These are phyloP conservation scores for Apiotrichum porosum DNA, from an alignment of 1,284 basidiomycete genomes.

Conservation along the genomic window DNA sequence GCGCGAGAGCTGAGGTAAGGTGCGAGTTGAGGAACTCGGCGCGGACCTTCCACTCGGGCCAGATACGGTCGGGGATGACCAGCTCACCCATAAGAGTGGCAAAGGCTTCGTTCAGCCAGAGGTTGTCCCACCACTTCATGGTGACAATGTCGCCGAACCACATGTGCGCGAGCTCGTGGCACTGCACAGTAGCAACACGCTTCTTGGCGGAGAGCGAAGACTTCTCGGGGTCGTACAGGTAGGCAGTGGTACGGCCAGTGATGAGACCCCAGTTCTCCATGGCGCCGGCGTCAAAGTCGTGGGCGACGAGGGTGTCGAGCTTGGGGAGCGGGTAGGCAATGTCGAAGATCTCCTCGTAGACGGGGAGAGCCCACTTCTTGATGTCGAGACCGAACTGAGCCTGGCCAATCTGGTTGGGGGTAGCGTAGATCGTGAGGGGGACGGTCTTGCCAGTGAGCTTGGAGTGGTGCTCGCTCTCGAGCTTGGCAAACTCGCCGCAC, in stretches of 20 bases:
- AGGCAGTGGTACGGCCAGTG: conserved; percentile 78
- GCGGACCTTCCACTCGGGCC: conserved; percentile 56
- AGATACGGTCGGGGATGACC: conserved; percentile 68
- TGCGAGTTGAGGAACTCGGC: conserved; percentile 55
- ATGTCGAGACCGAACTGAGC: conserved; percentile 73
- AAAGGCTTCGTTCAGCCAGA: conserved; percentile 71
- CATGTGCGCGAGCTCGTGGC: conserved; percentile 49
- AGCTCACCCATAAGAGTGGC: conserved; percentile 83
- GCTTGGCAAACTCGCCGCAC: conserved; percentile 71
- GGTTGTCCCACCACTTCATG: conserved; percentile 90
- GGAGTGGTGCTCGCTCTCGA: conserved; percentile 73
- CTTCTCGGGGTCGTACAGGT: conserved; percentile 74
- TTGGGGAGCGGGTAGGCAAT: conserved; percentile 90
- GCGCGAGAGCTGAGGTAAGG: conserved; percentile 60
- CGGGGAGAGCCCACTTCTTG: conserved; percentile 75
- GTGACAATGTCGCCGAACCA: conserved; percentile 88
- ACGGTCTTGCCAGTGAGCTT: conserved; percentile 75
- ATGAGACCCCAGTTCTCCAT: conserved; percentile 98
- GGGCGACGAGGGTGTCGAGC: conserved; percentile 75
- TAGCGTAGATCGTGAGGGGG: conserved; percentile 83
- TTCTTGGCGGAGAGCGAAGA: conserved; percentile 74
- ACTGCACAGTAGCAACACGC: conserved; percentile 61
- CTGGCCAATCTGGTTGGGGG: conserved; percentile 74
- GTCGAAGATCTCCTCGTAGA: conserved; percentile 91
- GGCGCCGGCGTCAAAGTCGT: conserved; percentile 85